Conservation (phyloP, 345 rosid species). For the Syzygium aqueum region DNA sequence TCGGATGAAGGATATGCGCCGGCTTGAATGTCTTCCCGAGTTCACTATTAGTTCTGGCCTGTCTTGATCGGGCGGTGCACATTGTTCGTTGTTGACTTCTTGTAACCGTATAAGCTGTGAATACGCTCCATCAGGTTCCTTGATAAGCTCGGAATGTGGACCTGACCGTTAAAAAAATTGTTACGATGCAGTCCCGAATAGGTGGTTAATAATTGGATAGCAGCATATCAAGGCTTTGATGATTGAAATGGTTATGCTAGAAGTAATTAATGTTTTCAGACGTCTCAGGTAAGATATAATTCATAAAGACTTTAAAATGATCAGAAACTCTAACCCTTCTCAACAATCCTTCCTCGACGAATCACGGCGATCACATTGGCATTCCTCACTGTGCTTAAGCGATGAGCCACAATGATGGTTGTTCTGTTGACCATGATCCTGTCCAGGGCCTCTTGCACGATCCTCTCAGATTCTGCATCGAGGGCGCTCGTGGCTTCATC, state of each 20-base stretch:
- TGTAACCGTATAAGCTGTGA: constrained; percentile 68
- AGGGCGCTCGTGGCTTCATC: constrained; percentile 48
- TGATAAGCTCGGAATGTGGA: constrained; percentile 43
- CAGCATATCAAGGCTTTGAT: background rate
- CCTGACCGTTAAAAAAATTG: constrained; percentile 21
- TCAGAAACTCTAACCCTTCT: constrained; percentile 9
- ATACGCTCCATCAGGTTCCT: constrained; percentile 70
- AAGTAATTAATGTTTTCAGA: background rate
- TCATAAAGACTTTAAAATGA: background rate
- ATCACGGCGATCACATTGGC: constrained; percentile 9
- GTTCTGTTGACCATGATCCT: constrained; percentile 33
- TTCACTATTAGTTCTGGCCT: background rate
- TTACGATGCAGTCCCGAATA: background rate
- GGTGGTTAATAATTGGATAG: background rate
- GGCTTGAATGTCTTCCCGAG: constrained; percentile 9
- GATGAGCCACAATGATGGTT: constrained; percentile 42
- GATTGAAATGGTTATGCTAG: background rate
- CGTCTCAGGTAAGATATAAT: background rate
- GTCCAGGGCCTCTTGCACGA: constrained; percentile 42
- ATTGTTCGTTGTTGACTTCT: constrained; percentile 21
- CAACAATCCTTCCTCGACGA: constrained; percentile 30
- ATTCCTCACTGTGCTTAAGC: constrained; percentile 28
- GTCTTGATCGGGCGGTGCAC: background rate
- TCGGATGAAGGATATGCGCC: constrained; percentile 1
- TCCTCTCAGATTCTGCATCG: constrained; percentile 34